Conservation (phyloP, 108 stramenopile species). For the Discostella stelligeroides region DNA sequence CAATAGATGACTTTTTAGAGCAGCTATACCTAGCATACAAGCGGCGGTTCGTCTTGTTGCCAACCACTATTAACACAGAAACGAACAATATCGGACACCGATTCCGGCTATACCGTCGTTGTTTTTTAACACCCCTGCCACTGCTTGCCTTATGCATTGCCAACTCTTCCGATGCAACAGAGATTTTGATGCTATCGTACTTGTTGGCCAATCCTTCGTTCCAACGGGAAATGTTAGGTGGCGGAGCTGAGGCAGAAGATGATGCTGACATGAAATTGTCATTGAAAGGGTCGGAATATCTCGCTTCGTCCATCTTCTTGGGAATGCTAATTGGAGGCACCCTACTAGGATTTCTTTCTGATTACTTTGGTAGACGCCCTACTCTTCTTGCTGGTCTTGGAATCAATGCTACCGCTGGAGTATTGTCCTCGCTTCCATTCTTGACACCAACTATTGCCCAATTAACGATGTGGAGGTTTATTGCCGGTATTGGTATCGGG, state of each 20-base stretch:
- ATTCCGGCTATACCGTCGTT: conserved; percentile 6
- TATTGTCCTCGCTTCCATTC: conserved; percentile 51
- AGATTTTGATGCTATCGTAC: conserved; percentile 79
- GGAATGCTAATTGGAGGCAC: conserved; percentile 86
- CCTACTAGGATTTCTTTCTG: conserved; percentile 61
- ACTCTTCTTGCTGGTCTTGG: conserved; percentile 63
- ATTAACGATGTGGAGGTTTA: conserved; percentile 59
- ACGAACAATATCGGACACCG: neutral
- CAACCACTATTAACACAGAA: neutral
- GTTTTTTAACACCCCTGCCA: conserved; percentile 27
- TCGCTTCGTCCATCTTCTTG: conserved; percentile 77
- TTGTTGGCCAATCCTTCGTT: conserved; percentile 63
- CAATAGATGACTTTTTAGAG: conserved; percentile 38
- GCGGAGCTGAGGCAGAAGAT: conserved; percentile 8
- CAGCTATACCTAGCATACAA: conserved; percentile 21
- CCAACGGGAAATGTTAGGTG: conserved; percentile 35
- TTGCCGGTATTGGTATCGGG: conserved; percentile 78
- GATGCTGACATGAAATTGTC: conserved; percentile 13
- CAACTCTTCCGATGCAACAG: conserved; percentile 73
- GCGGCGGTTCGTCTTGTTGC: conserved; percentile 1
- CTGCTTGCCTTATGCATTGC: conserved; percentile 72
- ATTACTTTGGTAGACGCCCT: conserved; percentile 66
- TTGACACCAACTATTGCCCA: conserved; percentile 24
- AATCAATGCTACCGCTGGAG: conserved; percentile 64
- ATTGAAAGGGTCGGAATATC: conserved; percentile 48